Evolutionary conservation across 2,329 filamentous ascomycete genomes (phyloP), one percentile per base, ranked within the genome.

Genomic region (Sphaerulina musiva): DNA sequence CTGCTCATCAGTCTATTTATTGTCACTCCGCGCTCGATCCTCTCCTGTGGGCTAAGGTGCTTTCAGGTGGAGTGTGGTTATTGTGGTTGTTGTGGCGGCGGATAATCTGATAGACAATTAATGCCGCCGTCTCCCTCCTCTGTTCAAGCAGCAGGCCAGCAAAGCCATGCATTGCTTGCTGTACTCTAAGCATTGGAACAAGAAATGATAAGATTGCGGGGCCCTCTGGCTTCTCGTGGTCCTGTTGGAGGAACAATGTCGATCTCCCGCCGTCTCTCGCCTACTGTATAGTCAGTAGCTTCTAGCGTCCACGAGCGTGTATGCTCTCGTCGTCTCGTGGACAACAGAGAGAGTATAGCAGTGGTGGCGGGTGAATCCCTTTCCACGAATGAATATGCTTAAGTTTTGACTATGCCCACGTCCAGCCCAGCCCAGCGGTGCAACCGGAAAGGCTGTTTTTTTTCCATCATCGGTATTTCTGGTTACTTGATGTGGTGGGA

Each of bases 201-300:
- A 51, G 48, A 46, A 46, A 14, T 11, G 20, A 20, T 4, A 20
- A 20, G 20, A 20, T 20, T 20, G 48, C 31, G 34, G 34, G 44
- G 41, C 20, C 17, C 17, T 7, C 11, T n/a, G 36, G 48, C 42
- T 40, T 40, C 34, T 51, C 31, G 41, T 51, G 46, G 48, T 40
- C 34, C 46, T 17, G 41, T 51, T 51, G 48, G 48, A 51, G 48
- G 48, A 51, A 51, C 10, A 51, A 38, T 23, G 48, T 36, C 8
- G 42, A 51, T 51, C 48, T 45, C 26, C 17, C 29, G 20, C 20
- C 20, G 20, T 20, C 3, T 20, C 20, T 20, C 20, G 20, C 20
- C 20, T 20, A 17, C 14, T 17, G 14, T 17, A 17, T 17, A 17
- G 14, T 17, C 14, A 17, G 14, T 17, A 17, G 14, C 14, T 17